Base-by-base conservation (phyloP, 164 flowering plant genomes). In the Magnolia officinalis region DNA sequence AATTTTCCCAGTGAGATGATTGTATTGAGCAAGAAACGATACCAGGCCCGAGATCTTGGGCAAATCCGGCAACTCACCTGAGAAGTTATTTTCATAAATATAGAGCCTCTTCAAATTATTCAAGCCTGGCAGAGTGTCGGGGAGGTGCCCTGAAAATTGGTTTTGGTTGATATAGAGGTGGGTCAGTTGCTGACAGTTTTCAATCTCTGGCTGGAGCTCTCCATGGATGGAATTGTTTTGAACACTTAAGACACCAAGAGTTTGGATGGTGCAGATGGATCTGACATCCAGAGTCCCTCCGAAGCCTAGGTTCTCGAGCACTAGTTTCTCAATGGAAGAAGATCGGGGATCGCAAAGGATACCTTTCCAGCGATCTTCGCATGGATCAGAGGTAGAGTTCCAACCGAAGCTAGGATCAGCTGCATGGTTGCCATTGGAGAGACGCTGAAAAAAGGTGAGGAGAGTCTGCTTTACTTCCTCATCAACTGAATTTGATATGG, bases 31-130 rank as follows among this genome's bases (percentile, higher is more conserved):
- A 10, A 79, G 78, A 74, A 91, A 85, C 4, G 72, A 64, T 14
- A 37, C 70, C 70, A 88, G 65, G 59, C 90, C 88, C 0, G 91
- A 84, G 63, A 89, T 83, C 61, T 78, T 19, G 6, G 86, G 37
- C 67, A 89, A 71, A 76, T 86, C 82, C 11, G 92, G 91, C 79
- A 91, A 66, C 7, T 67, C 26, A 16, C 90, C 90, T 0, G 90
- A 74, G 72, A 89, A 80, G 11, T 61, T 67, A 29, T 88, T 89
- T 76, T 79, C n/a, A 0, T 87, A 85, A 21, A 89, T 72, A 51
- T 82, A 83, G 5, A 89, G 81, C 55, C 63, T 68, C 73, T 86
- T 87, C 68, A 88, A 75, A 72, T 86, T 87, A 19, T 67, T 78
- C 61, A 87, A 71, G 75, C 13, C 14, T 0, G 89, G 55, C 26